phyloP scores from a whole-genome alignment of 78 protist species.

The Dictyostelium firmibasis region DNA sequence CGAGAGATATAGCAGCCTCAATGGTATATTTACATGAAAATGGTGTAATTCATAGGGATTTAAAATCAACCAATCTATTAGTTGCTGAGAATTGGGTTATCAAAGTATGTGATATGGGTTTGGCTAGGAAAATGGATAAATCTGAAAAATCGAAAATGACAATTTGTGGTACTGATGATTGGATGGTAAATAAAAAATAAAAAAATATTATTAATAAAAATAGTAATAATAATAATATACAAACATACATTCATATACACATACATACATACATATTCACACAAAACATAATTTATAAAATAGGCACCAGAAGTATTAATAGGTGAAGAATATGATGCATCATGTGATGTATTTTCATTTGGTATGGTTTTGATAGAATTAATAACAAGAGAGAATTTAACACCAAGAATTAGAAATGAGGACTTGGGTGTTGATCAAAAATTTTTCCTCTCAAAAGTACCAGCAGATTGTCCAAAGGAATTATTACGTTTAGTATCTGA shows the following conservation, averaged over 20 bases:
- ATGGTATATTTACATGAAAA: constrained; percentile 80
- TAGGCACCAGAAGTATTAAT: constrained; percentile 67
- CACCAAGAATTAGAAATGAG: constrained; percentile 58
- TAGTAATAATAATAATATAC: no score
- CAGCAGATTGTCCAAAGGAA: constrained; percentile 43
- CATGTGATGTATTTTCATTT: constrained; percentile 78
- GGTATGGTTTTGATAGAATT: constrained; percentile 72
- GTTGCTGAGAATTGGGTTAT: constrained; percentile 63
- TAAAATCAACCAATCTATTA: constrained; percentile 82
- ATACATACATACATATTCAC: no score
- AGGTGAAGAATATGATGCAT: constrained; percentile 69
- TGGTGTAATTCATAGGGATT: constrained; percentile 86
- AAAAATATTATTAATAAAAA: background rate
- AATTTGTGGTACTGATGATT: constrained; percentile 77
- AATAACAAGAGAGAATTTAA: constrained; percentile 18
- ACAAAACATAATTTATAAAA: background rate
- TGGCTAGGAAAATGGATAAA: constrained; percentile 38
- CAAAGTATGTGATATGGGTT: constrained; percentile 87
- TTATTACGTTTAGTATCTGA: background rate
- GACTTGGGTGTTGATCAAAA: constrained; percentile 41
- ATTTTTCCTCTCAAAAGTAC: background rate
- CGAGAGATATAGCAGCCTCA: constrained; percentile 69
- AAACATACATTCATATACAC: no score
- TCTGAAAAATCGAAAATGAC: constrained; percentile 51
- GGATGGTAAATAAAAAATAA: constrained; percentile 11